phyloP scores from a whole-genome alignment of 2,329 filamentous ascomycete species.

The Clarireedia homoeocarpa region DNA sequence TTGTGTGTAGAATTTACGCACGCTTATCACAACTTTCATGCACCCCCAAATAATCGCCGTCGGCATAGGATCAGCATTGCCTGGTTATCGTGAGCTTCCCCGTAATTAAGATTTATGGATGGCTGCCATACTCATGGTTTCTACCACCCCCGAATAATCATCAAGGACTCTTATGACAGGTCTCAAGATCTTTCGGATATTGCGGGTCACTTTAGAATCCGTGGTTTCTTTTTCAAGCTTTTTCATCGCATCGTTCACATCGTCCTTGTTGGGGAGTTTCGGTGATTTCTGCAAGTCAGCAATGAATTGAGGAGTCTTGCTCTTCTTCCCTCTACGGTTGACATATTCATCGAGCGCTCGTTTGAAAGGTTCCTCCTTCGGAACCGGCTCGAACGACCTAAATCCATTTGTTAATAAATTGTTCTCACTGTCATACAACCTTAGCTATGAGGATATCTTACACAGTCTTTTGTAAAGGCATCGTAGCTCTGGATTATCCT shows the following conservation, averaged over 20 bases:
- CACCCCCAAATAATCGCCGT: constrained; percentile 3
- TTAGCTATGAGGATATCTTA: background rate
- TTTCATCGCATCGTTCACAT: background rate
- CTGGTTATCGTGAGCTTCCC: background rate
- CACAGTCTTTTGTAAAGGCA: background rate
- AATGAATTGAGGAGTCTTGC: constrained; percentile 2
- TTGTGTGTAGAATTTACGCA: background rate
- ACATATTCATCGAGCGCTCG: constrained; percentile 1
- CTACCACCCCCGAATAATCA: constrained; percentile 2
- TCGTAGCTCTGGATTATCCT: background rate
- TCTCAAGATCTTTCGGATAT: background rate
- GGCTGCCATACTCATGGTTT: background rate
- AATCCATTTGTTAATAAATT: background rate
- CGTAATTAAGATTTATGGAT: background rate
- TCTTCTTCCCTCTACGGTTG: background rate
- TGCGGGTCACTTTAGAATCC: background rate
- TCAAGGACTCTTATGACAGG: background rate
- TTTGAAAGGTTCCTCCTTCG: background rate
- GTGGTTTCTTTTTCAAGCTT: constrained; percentile 1
- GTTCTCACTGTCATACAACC: background rate
- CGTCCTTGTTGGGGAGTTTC: background rate
- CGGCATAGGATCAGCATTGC: constrained; percentile 5
- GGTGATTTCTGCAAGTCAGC: background rate
- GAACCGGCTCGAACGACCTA: background rate
- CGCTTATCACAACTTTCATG: constrained; percentile 1